A percentile compares a stretch with the other conserved stretches of the same genome.
phyloP scores from a whole-genome alignment of 73 alveolate genomes.

The Tetrahymena borealis region DNA sequence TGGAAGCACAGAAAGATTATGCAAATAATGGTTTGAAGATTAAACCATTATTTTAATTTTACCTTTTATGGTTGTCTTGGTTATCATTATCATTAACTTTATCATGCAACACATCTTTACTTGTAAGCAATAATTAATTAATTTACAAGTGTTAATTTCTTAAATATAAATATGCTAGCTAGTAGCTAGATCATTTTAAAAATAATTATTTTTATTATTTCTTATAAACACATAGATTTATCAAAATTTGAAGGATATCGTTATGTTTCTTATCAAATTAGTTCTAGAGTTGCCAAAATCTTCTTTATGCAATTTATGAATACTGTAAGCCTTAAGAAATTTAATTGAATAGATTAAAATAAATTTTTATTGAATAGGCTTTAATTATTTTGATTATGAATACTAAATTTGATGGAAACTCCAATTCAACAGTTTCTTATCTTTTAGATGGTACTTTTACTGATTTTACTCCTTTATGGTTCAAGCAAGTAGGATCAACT shows the following conservation, averaged over 20 bases:
- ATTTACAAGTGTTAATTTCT: background rate
- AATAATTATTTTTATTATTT: background rate
- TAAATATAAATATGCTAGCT: background rate
- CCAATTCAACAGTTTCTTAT: background rate
- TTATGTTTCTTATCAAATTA: background rate
- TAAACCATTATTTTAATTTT: background rate
- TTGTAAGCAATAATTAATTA: background rate
- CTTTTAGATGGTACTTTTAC: background rate
- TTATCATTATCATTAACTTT: background rate
- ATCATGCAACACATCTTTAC: background rate
- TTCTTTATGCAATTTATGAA: background rate
- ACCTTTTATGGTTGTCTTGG: background rate
- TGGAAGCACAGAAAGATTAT: background rate
- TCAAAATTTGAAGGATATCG: background rate
- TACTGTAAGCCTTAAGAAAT: background rate
- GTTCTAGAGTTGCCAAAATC: background rate
- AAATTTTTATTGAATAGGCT: background rate
- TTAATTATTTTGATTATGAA: background rate
- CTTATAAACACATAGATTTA: background rate
- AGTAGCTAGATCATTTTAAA: background rate
- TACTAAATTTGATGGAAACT: background rate
- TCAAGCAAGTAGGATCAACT: background rate
- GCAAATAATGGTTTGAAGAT: background rate
- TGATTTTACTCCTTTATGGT: background rate
- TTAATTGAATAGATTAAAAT: background rate